Evolutionary conservation across 164 flowering plant genomes (phyloP), one percentile per base, ranked within the genome.

Genomic region (Protea cynaroides): DNA sequence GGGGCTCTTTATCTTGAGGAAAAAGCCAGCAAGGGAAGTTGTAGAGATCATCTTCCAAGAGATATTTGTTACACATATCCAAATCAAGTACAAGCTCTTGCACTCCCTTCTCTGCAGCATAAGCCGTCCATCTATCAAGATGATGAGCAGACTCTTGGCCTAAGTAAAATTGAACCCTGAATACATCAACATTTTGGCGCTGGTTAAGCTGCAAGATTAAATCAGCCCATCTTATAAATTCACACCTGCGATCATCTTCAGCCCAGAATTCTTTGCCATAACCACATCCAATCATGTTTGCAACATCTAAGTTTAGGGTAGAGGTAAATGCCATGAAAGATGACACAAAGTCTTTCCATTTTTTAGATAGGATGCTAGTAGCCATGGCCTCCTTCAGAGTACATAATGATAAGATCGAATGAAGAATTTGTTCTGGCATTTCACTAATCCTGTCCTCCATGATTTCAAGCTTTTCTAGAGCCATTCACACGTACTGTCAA

Each of bases 371-470:
- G 15, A 50, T 36, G 52, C 55, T 47, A 23, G 40, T 62, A 14
- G 55, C 17, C 47, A 38, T 21, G 14, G 65, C 65, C 11, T 62
- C 65, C 25, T 29, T 62, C 55, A 62, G 15, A 1, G 36, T 62
- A 55, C 23, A 62, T 2, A 47, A 29, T 24, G 65, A 62, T 13
- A 62, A 34, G 22, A 62, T 46, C 14, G 22, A 25, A 62, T 17
- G 22, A 62, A 62, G 55, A 47, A 62, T 15, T 23, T 62, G 40
- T 24, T 47, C 40, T 21, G 65, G 54, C 54, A 62, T n/a, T 11
- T 49, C 7, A 62, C 65, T 62, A 8, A 62, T 47, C n/a, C n/a
- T 17, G 21, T 44, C 53, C 52, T 61, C 25, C 53, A 24, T n/a
- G 56, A 19, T 52, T 23, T 19, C 22, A 22, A 5, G n/a, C 23